A percentile compares a stretch with the other conserved stretches of the same genome.
These are phyloP conservation scores for Daedaleopsis nitida DNA, from an alignment of 768 basidiomycete genomes.

Conservation along the genomic window DNA sequence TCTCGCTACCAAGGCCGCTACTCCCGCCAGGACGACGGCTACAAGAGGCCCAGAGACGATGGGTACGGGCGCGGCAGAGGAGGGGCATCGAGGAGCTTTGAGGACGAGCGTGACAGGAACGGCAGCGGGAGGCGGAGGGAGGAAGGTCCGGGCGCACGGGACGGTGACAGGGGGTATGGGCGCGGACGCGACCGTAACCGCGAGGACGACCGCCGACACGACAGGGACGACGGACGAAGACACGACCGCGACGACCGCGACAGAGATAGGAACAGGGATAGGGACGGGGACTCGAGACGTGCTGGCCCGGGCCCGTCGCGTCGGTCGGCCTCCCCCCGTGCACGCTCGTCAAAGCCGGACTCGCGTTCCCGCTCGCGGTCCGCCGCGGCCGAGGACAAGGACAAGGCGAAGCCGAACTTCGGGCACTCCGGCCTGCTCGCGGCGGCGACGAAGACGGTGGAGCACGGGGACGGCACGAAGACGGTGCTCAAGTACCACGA, in stretches of 20 bases:
- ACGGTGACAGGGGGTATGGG: slow-evolving; percentile 15
- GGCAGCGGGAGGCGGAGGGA: slow-evolving; percentile 5
- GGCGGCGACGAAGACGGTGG: slow-evolving; percentile 93
- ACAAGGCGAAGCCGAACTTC: slow-evolving; percentile 89
- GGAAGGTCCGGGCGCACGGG: slow-evolving; percentile 4
- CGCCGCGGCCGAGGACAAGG: slow-evolving; percentile 45
- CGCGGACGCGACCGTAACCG: slow-evolving; percentile 16
- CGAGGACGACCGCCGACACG: slow-evolving; percentile 18
- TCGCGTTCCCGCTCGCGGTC: slow-evolving; percentile 41
- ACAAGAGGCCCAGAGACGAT: neutral
- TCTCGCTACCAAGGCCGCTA: slow-evolving; percentile 4
- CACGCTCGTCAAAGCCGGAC: slow-evolving; percentile 30
- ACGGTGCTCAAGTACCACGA: slow-evolving; percentile 97
- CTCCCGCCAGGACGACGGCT: neutral
- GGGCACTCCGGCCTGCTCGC: slow-evolving; percentile 86
- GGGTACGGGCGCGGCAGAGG: neutral
- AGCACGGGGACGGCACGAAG: slow-evolving; percentile 69
- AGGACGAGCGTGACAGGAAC: slow-evolving; percentile 11
- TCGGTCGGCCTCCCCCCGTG: slow-evolving; percentile 67
- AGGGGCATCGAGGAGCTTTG: neutral
- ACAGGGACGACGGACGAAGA: slow-evolving; percentile 23
- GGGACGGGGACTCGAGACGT: slow-evolving; percentile 29
- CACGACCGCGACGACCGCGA: slow-evolving; percentile 26
- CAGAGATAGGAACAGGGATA: slow-evolving; percentile 20
- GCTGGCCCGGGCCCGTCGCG: slow-evolving; percentile 33